A percentile compares a stretch with the other conserved stretches of the same genome.
phyloP scores from a whole-genome alignment of 176 grass and related monocot genomes.

The Oropetium thomaeum region DNA sequence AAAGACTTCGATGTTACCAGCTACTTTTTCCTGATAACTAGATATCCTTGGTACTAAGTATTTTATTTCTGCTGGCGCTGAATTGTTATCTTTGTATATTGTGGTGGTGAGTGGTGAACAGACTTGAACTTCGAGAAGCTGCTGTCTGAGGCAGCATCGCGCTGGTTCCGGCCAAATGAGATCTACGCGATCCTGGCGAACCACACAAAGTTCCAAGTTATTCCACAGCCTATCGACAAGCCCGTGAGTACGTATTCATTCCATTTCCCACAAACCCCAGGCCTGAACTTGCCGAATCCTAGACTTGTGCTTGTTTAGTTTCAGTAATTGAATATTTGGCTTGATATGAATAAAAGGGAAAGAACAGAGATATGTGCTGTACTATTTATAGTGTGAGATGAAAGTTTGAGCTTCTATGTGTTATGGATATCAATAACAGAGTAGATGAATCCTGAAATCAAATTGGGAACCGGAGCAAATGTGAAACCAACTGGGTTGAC shows the following conservation, averaged over 20 bases:
- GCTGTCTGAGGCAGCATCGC: constrained; percentile 41
- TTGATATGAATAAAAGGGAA: not conserved
- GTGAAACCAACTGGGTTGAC: not conserved
- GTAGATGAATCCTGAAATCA: not conserved
- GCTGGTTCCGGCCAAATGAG: constrained; percentile 95
- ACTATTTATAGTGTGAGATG: not conserved
- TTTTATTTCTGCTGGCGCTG: not conserved
- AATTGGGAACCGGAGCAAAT: not conserved
- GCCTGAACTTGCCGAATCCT: constrained; percentile 11
- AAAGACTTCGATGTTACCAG: not conserved
- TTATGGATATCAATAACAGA: constrained; percentile 3
- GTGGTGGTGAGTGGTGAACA: constrained; percentile 32
- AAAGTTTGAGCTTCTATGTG: not conserved
- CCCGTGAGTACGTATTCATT: constrained; percentile 54
- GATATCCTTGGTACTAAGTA: not conserved
- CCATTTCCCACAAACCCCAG: constrained; percentile 12
- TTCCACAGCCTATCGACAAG: constrained; percentile 64
- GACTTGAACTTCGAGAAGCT: constrained; percentile 81
- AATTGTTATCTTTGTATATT: constrained; percentile 13
- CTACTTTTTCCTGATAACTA: not conserved
- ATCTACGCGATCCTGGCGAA: constrained; percentile 81
- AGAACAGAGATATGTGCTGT: not conserved
- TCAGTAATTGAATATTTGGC: not conserved
- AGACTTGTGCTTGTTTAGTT: constrained; percentile 28
- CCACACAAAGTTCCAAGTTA: constrained; percentile 57